phyloP scores from a whole-genome alignment of 257 asterid species.

The Capsicum pubescens region DNA sequence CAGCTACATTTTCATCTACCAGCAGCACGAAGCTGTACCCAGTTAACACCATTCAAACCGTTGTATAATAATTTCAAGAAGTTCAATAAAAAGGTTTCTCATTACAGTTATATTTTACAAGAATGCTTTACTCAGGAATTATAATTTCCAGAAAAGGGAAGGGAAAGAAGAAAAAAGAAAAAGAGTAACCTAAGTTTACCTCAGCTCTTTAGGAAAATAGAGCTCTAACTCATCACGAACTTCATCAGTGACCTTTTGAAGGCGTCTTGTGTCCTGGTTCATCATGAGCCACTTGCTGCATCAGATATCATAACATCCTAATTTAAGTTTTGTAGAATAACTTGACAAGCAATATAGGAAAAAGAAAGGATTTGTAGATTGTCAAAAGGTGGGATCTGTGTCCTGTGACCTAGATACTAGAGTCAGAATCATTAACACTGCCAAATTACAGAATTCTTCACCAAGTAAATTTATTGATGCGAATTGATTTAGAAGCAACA shows the following conservation, averaged over 20 bases:
- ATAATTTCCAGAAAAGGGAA: neutral
- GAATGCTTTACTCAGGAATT: neutral
- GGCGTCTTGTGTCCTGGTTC: constrained; percentile 91
- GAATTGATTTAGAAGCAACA: neutral
- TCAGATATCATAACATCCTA: constrained; percentile 26
- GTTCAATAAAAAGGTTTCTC: constrained; percentile 9
- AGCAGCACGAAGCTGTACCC: neutral
- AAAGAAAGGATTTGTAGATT: constrained; percentile 16
- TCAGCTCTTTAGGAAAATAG: constrained; percentile 73
- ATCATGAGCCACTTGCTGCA: constrained; percentile 99
- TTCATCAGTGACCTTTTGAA: constrained; percentile 91
- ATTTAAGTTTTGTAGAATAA: constrained; percentile 19
- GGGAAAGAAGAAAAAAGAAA: constrained; percentile 4
- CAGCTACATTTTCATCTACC: constrained; percentile 17
- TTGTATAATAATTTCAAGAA: neutral
- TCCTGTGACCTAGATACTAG: constrained; percentile 15
- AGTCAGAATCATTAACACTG: neutral
- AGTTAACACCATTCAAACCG: neutral
- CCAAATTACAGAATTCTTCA: neutral
- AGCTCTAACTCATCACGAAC: constrained; percentile 77
- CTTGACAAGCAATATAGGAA: constrained; percentile 2
- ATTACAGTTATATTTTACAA: neutral
- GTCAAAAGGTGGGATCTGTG: neutral
- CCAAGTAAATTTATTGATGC: neutral
- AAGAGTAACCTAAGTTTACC: constrained; percentile 50